Base-by-base conservation (phyloP, 2,329 filamentous ascomycete species). In the Xylaria arbuscula region DNA sequence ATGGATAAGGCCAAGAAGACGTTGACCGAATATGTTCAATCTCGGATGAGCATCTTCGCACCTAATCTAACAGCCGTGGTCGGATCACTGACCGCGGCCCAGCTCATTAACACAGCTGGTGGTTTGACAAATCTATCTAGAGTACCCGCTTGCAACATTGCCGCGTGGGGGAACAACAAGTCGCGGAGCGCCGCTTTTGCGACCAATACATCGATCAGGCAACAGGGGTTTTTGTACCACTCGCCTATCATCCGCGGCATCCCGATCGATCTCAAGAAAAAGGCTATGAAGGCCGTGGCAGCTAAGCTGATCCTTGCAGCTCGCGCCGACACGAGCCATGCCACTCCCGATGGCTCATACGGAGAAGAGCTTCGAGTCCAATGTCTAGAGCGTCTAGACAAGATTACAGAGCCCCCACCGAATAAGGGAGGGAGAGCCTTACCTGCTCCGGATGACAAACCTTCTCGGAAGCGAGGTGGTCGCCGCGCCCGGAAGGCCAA, bases 251-350 rank as follows among this genome's bases (percentile, higher is more conserved):
- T 99, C 71, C 89, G 92, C 62, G 89, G 89, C 19, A 93, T 98
- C 36, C 93, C 94, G 1, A 91, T 87, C 71, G 95, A 98, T 74
- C 84, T 97, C 17, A 97, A 96, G 79, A 92, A 91, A 72, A 94
- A 98, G 81, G 96, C 94, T 8, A 94, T 98, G 89, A 92, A 96
- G 59, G 97, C 98, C 67, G 93, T 98, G 7, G 91, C 94, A 0
- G 94, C 92, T 34, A 99, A 99, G 81, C 89, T 98, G 59, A 92
- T 97, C 9, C 88, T 99, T n/a, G 95, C 95, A 17, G 94, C 95
- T 0, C 90, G 96, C 58, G 92, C 97, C 7, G 96, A 99, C 76
- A 89, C 93, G 68, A 92, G 94, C 32, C 93, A 97, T 78, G 90
- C 90, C 61, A 91, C 89, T 64, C 89, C 90, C 0, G 92, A 97